Conservation (phyloP, 768 basidiomycete species). For the Termitomyces sp. region DNA sequence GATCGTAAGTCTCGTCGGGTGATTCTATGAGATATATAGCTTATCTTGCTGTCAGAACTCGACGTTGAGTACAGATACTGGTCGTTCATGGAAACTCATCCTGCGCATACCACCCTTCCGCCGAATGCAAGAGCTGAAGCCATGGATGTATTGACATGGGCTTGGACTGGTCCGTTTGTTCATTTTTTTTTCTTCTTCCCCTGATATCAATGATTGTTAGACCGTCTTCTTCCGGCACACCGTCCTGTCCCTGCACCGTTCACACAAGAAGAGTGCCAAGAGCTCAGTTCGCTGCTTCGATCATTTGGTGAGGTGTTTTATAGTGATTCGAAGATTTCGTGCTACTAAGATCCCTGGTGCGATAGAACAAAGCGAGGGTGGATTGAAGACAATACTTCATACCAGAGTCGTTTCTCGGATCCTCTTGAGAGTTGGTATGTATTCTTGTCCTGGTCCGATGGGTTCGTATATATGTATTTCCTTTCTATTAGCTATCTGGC, state of each 20-base stretch:
- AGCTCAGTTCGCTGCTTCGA: slow-evolving; percentile 59
- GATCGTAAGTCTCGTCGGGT: slow-evolving; percentile 36
- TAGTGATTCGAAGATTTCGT: background rate
- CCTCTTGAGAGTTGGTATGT: slow-evolving; percentile 63
- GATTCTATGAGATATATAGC: background rate
- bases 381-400: slow-evolving; percentile 46
- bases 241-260: slow-evolving; percentile 62
- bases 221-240: slow-evolving; percentile 64
- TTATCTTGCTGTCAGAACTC: slow-evolving; percentile 41
- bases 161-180: slow-evolving; percentile 57
- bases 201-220: slow-evolving; percentile 26
- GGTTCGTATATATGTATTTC: background rate
- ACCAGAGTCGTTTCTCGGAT: slow-evolving; percentile 69
- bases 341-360: background rate
- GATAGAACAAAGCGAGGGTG: slow-evolving; percentile 30
- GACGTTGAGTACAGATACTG: slow-evolving; percentile 81
- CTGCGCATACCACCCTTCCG: slow-evolving; percentile 63
- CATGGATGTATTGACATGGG: slow-evolving; percentile 74
- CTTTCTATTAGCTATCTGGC: slow-evolving; percentile 54
- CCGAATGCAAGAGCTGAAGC: slow-evolving; percentile 61
- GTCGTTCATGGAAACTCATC: slow-evolving; percentile 77
- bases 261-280: slow-evolving; percentile 72
- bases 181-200: background rate
- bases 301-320: slow-evolving; percentile 29
- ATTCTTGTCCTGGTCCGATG: background rate